Evolutionary conservation across 441 rosid species (phyloP), one percentile per base, ranked within the genome.

Genomic region (Euphorbia schlechtendalii): DNA sequence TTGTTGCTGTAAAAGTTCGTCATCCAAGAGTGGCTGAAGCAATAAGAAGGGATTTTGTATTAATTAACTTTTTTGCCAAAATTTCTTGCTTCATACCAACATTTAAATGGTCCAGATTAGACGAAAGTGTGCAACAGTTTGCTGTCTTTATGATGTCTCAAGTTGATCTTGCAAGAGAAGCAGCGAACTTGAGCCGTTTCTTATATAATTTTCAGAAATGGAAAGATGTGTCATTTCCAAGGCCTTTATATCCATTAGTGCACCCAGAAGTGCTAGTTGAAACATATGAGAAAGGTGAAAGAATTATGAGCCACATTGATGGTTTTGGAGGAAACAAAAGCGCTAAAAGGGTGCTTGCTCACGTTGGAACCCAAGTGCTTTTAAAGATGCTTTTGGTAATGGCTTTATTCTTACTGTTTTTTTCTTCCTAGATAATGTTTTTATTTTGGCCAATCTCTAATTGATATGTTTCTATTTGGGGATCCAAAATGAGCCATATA

Each of bases 151-250:
- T 91, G 99, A 71, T 94, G 87, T 94, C 99, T 71, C 99, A 94
- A 82, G 99, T 94, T 66, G 99, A 94, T 70, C 97, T 94, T 61
- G 96, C 99, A 0, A 87, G 99, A 80, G 99, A 94, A 82, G 99
- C 98, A 77, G 92, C 98, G 36, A 94, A 91, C 76, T 84, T 91
- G 84, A 91, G 87, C 78, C 89, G 97, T 61, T 94, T 94, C 66
- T 87, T 86, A 61, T 91, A 91, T 65, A 94, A 94, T 73, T 94
- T 94, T 76, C 85, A 94, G 25, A 83, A 80, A 57, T 94, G 96
- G 96, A 91, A 84, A 78, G 90, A 94, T 80, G 98, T 94, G 63
- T 94, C 98, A 63, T 94, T 91, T 69, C 99, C 99, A 43, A 91
- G 81, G 84, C 99, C 99, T 57, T 85, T 91, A 56, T 94, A 91